Evolutionary conservation across 768 basidiomycete species (phyloP), one percentile per base, ranked within the genome.

Genomic region (Jaapia argillacea): DNA sequence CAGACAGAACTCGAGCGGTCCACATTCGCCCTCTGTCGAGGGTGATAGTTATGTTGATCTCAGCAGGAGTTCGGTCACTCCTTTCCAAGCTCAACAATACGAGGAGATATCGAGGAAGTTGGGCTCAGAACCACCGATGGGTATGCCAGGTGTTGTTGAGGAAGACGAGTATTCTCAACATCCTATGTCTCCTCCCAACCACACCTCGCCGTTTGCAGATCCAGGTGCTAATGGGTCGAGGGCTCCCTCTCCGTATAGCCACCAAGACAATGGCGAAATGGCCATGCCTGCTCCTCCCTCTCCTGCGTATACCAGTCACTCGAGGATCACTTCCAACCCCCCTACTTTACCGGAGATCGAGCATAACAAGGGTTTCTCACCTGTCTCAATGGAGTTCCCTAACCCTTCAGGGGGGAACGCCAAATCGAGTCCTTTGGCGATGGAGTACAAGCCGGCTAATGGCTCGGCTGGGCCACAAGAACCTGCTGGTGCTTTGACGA

Each of bases 11-110:
- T 18, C 42, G 41, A 18, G 26, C 39, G 37, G 22, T 10, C n/a
- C 35, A 28, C 41, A 41, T n/a, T 14, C 31, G 14, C 36, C 40
- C 6, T n/a, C 37, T 6, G n/a, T n/a, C n/a, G n/a, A n/a, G n/a
- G 53, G 56, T 31, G 53, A 64, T 7, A 72, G 78, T 47, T 85
- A 86, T 44, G 67, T 77, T 27, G 79, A 86, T 51, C 65, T 87
- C 33, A 65, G 61, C 54, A 70, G 85, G 36, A 77, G 78, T 14
- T 84, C 82, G 51, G 74, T 85, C 2, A 77, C 82, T 3, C 83
- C 84, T 0, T 83, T 71, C 69, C 85, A 87, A 54, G 84, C 80
- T 31, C 71, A 68, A 0, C 85, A 87, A 56, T 86, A 86, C 52
- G 74, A 68, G 16, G 83, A 81, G 52, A 85, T 85, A 44, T 74